Percentiles rank a stretch among this genome's conserved stretches.
phyloP scores from a whole-genome alignment of 371 early-diverging fungal genomes.

The Rhizopus sp. region DNA sequence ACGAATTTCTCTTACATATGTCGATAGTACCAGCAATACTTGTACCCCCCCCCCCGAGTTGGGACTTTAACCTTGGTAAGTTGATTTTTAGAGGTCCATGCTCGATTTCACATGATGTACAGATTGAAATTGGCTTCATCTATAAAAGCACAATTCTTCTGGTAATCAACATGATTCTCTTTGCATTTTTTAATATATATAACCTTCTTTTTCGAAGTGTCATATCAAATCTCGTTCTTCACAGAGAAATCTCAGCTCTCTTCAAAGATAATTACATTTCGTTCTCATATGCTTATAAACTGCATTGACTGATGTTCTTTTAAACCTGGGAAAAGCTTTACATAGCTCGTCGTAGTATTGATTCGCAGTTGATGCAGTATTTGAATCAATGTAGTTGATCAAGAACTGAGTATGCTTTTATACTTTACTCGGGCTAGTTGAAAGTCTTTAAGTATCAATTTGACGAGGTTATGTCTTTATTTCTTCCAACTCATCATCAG shows the following conservation, averaged over 20 bases:
- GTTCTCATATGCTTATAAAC: constrained; percentile 16
- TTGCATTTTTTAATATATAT: constrained; percentile 17
- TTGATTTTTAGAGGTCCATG: constrained; percentile 6
- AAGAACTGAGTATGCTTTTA: constrained; percentile 18
- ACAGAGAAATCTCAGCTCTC: constrained; percentile 12
- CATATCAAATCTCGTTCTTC: constrained; percentile 14
- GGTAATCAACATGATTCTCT: constrained; percentile 17
- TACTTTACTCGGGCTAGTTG: constrained; percentile 15
- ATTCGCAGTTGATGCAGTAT: constrained; percentile 17
- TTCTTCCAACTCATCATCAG: constrained; percentile 17
- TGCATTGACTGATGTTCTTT: constrained; percentile 14
- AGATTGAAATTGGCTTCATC: constrained; percentile 17
- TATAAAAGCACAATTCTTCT: constrained; percentile 12
- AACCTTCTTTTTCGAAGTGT: constrained; percentile 17
- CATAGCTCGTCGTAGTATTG: constrained; percentile 13
- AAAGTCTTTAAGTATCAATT: constrained; percentile 15
- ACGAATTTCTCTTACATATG: constrained; percentile 10
- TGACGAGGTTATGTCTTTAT: constrained; percentile 15
- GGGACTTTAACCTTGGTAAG: constrained; percentile 7
- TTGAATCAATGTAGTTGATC: constrained; percentile 17
- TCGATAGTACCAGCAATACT: constrained; percentile 11
- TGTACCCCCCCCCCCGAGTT: constrained; percentile 7
- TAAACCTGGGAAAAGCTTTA: constrained; percentile 10
- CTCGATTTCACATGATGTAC: constrained; percentile 7
- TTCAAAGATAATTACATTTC: constrained; percentile 15